Conservation (phyloP, 139 green algal species). For the Microglena sp. region DNA sequence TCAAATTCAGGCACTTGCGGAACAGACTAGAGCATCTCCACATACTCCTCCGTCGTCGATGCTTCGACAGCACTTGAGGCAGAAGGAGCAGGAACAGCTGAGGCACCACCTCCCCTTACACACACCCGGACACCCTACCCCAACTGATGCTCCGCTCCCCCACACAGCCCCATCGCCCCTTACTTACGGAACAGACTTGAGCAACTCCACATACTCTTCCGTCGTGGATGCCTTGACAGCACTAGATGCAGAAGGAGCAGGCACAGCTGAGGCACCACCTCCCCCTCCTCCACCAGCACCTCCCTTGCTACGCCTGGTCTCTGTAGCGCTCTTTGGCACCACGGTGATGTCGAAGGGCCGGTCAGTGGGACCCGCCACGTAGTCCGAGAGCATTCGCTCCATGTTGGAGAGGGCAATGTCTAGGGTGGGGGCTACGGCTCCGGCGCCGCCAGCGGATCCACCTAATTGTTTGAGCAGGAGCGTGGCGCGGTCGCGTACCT, state of each 20-base stretch:
- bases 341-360: constrained; percentile 62
- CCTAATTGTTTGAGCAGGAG: constrained; percentile 83
- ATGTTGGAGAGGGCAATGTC: constrained; percentile 65
- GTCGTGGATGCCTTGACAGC: constrained; percentile 20
- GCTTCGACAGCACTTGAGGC: constrained; percentile 12
- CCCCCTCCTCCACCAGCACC: background rate
- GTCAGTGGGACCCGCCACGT: constrained; percentile 56
- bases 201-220: constrained; percentile 32
- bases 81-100: background rate
- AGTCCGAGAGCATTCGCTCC: constrained; percentile 66
- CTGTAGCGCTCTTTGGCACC: constrained; percentile 4
- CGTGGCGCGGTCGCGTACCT: constrained; percentile 92
- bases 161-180: no score
- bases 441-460: constrained; percentile 36
- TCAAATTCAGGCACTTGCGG: no score
- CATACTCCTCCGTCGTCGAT: constrained; percentile 30
- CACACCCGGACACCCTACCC: no score
- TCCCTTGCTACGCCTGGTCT: no score
- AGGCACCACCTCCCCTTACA: background rate
- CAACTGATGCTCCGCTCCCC: no score
- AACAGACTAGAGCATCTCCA: constrained; percentile 20
- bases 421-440: constrained; percentile 26
- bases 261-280: background rate
- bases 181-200: constrained; percentile 20
- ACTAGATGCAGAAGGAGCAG: background rate